Conservation (phyloP, 345 rosid genomes). For the Cochlearia excelsa region DNA sequence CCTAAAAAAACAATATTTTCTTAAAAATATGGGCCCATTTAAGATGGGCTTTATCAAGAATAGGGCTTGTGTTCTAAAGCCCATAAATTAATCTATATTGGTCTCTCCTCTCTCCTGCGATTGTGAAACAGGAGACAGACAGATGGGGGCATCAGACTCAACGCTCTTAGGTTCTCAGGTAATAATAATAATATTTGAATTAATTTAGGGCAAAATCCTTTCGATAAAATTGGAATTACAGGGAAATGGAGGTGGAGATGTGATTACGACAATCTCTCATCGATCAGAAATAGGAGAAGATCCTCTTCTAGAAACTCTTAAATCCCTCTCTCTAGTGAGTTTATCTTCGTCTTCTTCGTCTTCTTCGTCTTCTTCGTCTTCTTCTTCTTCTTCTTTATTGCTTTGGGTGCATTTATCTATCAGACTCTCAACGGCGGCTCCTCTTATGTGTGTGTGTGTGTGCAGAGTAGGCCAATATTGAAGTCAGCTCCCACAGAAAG, state of each 20-base stretch:
- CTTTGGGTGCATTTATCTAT: too few species aligned
- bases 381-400: too few species aligned
- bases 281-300: conserved; percentile 52
- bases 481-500: conserved; percentile 61
- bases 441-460: not conserved
- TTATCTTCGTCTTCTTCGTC: not conserved
- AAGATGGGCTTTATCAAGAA: too few species aligned
- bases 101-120: too few species aligned
- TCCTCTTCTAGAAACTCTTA: conserved; percentile 69
- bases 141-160: conserved; percentile 37
- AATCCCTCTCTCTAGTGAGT: conserved; percentile 76
- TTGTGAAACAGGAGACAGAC: too few species aligned
- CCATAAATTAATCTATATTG: too few species aligned
- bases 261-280: conserved; percentile 76
- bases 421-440: too few species aligned
- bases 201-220: too few species aligned
- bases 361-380: not conserved
- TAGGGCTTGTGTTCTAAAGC: too few species aligned
- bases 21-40: too few species aligned
- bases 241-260: conserved; percentile 47
- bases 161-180: conserved; percentile 47
- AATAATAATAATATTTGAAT: not conserved
- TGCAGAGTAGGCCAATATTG: conserved; percentile 73
- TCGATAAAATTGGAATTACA: not conserved
- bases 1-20: too few species aligned